A percentile compares a stretch with the other conserved stretches of the same genome.
Evolutionary conservation across 2,329 filamentous ascomycete species (phyloP).

Genomic region (Alternaria arbusti): DNA sequence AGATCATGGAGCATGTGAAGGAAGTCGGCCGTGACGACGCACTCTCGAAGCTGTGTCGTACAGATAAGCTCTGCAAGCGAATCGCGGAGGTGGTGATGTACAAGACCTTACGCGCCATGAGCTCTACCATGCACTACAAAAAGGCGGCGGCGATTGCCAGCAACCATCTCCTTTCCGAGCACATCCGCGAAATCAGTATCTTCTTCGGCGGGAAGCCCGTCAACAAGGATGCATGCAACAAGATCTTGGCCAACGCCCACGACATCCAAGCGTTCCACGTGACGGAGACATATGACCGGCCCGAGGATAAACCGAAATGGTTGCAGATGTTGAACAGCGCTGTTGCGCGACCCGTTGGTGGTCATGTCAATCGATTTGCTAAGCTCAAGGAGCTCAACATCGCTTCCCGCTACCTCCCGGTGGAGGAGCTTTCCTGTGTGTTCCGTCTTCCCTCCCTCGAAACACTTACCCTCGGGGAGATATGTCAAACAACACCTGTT

Average conservation of each 20-base stretch:
- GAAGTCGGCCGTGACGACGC: not conserved
- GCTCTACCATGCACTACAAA: rapidly evolving
- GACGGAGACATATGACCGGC: not conserved
- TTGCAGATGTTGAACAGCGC: not conserved
- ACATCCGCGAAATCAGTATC: not conserved
- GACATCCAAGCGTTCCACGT: not conserved
- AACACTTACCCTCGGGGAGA: not conserved
- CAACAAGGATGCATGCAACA: not conserved
- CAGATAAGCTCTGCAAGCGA: constrained; percentile 6
- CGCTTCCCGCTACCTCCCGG: not conserved
- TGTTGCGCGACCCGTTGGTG: not conserved
- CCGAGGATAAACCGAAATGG: not conserved
- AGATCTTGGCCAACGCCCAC: not conserved
- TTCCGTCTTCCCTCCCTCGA: constrained; percentile 8
- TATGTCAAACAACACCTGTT: constrained; percentile 1
- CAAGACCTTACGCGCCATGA: not conserved
- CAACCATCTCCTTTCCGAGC: not conserved
- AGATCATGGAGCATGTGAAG: not conserved
- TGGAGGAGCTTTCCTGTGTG: not conserved
- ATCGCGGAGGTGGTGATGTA: constrained; percentile 6
- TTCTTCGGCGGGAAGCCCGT: not conserved
- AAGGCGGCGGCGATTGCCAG: not conserved
- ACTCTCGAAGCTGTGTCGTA: constrained; percentile 4
- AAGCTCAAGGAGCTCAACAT: not conserved
- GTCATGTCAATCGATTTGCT: not conserved